Evolutionary conservation across 2,329 filamentous ascomycete species (phyloP), one percentile per base, ranked within the genome.

Genomic region (Sporothrix phasma): DNA sequence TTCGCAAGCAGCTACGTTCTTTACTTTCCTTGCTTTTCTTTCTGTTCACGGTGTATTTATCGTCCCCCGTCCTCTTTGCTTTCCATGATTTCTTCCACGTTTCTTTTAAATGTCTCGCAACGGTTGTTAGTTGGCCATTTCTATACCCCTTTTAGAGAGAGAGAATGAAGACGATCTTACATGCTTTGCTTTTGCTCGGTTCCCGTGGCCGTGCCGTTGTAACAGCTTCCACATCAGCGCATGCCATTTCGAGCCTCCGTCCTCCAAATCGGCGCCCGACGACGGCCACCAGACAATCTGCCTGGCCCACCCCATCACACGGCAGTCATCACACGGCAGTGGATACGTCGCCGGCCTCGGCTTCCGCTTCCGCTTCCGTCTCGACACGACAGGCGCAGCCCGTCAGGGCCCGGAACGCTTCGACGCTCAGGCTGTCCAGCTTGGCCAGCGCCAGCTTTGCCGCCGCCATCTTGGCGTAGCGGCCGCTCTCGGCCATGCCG

Each of bases 391-490:
- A 97, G 67, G 83, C 74, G 70, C 92, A 96, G 1, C 76, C 76
- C 71, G 83, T 89, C 68, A 73, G 76, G 61, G 72, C 72, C 66
- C 83, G 79, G 66, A 89, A 96, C 62, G 87, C 82, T 8, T 78
- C 78, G 6, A 78, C 74, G 3, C 69, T 71, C 69, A 85, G 73
- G 0, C 69, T 74, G 58, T 78, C 70, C 39, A 88, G 65, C 64
- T 73, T 72, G 3, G 76, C 73, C 60, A 88, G 68, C 1, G 86
- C 86, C 66, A 77, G 76, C 68, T 85, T 82, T 13, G 88, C 86
- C 0, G 84, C 88, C 13, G 79, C 79, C 4, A 88, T 74, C 74
- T 92, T 92, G 0, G 90, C 91, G 74, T 92, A 89, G 54, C 88
- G 80, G 0, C 83, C 82, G 60, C 86, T 91, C 68, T 80, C 83